Evolutionary conservation across 2,329 filamentous ascomycete genomes (phyloP).

Genomic region (Venturia nashicola): DNA sequence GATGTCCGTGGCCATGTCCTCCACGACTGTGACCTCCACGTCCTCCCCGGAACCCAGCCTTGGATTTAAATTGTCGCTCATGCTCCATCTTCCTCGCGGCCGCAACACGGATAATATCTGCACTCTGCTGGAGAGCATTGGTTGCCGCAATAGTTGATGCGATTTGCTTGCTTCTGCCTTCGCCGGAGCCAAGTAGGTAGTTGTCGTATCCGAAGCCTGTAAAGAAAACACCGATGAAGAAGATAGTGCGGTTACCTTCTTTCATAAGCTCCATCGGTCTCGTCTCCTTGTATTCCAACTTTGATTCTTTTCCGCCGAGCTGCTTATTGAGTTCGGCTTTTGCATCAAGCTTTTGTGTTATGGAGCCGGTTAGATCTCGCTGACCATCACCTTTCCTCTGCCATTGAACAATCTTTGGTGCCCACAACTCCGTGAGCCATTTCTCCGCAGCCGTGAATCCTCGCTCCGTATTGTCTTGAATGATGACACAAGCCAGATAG

Average conservation of each 20-base stretch:
- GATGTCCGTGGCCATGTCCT: not conserved
- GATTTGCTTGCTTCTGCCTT: constrained; percentile 54
- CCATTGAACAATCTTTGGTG: constrained; percentile 45
- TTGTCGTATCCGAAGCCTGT: constrained; percentile 56
- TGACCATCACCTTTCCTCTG: constrained; percentile 14
- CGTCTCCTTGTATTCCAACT: constrained; percentile 36
- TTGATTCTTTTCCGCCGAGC: constrained; percentile 23
- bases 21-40: not conserved
- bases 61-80: constrained; percentile 5
- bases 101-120: constrained; percentile 7
- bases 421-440: constrained; percentile 72
- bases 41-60: not conserved
- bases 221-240: constrained; percentile 51
- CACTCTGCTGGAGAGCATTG: constrained; percentile 35
- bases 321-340: constrained; percentile 27
- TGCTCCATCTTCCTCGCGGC: constrained; percentile 3
- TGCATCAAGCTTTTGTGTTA: constrained; percentile 17
- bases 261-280: constrained; percentile 38
- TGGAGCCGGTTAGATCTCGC: constrained; percentile 14
- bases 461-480: constrained; percentile 45
- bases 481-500: constrained; percentile 68
- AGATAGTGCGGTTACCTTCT: constrained; percentile 42
- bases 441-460: constrained; percentile 50
- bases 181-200: constrained; percentile 50
- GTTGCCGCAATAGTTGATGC: constrained; percentile 56